phyloP scores from a whole-genome alignment of 768 basidiomycete species.

The Russula brevipes region DNA sequence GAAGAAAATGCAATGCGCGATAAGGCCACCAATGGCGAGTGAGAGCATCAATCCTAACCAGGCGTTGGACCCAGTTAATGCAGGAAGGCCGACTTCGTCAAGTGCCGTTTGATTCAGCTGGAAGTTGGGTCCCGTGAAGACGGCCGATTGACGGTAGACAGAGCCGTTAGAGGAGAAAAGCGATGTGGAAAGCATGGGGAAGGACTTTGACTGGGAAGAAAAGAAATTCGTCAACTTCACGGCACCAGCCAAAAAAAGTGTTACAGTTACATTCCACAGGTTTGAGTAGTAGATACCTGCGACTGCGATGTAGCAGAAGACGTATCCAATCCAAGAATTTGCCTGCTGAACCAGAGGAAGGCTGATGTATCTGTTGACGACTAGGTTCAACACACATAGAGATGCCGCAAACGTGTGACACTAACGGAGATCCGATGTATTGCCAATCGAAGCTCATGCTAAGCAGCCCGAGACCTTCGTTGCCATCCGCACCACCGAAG shows the following conservation, averaged over 20 bases:
- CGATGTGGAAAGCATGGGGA: conserved; percentile 57
- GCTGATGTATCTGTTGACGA: conserved; percentile 40
- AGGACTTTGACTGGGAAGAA: conserved; percentile 40
- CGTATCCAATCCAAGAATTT: conserved; percentile 53
- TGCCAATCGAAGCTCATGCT: conserved; percentile 67
- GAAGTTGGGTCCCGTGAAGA: conserved; percentile 46
- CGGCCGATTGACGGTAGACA: conserved; percentile 47
- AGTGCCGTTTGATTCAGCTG: conserved; percentile 52
- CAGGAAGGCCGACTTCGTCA: conserved; percentile 39
- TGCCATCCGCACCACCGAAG: conserved; percentile 62
- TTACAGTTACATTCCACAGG: conserved; percentile 45
- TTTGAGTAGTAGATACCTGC: conserved; percentile 60
- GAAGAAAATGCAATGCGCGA: conserved; percentile 48
- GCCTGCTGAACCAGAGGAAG: conserved; percentile 53
- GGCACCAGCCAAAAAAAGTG: conserved; percentile 25
- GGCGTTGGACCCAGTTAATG: conserved; percentile 46
- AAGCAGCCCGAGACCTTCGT: conserved; percentile 61
- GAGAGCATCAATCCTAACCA: conserved; percentile 46
- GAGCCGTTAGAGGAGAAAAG: conserved; percentile 53
- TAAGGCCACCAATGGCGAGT: conserved; percentile 50
- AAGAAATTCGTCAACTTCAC: conserved; percentile 9
- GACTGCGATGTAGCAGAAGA: conserved; percentile 48
- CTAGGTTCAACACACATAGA: neutral
- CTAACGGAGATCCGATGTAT: conserved; percentile 46
- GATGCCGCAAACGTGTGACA: neutral